A percentile compares a stretch with the other conserved stretches of the same genome.
These are phyloP conservation scores for Candida koratica DNA, from an alignment of 805 yeast genomes.

Conservation along the genomic window DNA sequence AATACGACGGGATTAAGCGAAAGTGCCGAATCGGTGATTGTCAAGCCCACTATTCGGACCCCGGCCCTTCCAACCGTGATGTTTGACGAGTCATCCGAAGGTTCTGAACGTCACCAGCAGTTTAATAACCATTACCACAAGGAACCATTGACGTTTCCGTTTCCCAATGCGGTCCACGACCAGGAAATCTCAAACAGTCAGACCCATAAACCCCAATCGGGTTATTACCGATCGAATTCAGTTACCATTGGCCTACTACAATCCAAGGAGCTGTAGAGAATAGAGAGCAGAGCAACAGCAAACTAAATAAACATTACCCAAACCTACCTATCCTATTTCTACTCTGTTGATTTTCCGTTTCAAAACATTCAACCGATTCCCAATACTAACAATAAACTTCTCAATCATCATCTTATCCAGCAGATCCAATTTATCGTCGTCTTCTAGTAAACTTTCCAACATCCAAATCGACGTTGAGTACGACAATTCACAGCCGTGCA, in stretches of 20 bases:
- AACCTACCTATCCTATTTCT: slow-evolving; percentile 6
- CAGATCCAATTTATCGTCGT: slow-evolving; percentile 50
- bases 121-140: slow-evolving; percentile 47
- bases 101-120: slow-evolving; percentile 19
- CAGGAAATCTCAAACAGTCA: slow-evolving; percentile 31
- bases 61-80: slow-evolving; percentile 31
- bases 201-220: slow-evolving; percentile 24
- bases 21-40: background rate
- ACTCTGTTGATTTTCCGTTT: slow-evolving; percentile 46
- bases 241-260: slow-evolving; percentile 39
- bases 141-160: slow-evolving; percentile 40
- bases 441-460: slow-evolving; percentile 80
- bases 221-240: slow-evolving; percentile 35
- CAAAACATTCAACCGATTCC: slow-evolving; percentile 70
- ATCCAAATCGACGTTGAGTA: slow-evolving; percentile 94
- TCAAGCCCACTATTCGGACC: slow-evolving; percentile 29
- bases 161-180: slow-evolving; percentile 38
- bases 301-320: slow-evolving; percentile 5
- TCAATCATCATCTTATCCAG: slow-evolving; percentile 76
- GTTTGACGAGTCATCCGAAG: slow-evolving; percentile 14
- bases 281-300: background rate
- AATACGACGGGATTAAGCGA: background rate
- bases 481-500: slow-evolving; percentile 76
- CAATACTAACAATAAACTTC: slow-evolving; percentile 77
- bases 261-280: slow-evolving; percentile 12